Evolutionary conservation across 2,329 filamentous ascomycete genomes (phyloP).

Genomic region (Apiospora malaysiana): DNA sequence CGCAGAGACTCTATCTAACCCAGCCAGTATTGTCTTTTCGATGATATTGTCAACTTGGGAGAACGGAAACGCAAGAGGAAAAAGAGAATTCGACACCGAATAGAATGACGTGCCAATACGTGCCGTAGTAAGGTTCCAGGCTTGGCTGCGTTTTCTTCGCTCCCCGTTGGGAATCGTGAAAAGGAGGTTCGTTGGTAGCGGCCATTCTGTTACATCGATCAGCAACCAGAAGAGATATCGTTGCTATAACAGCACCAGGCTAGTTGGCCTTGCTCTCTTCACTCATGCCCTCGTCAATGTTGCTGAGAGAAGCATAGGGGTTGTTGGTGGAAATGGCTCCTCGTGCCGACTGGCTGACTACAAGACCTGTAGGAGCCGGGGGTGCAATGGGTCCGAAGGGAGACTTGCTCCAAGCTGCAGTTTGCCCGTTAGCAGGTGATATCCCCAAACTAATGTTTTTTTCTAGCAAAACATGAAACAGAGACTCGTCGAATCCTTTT

Average conservation of each 20-base stretch:
- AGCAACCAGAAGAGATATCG: background rate
- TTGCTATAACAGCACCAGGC: background rate
- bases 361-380: conserved; percentile 24
- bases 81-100: too few species aligned
- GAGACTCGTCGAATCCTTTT: background rate
- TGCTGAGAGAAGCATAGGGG: conserved; percentile 36
- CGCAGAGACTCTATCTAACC: background rate
- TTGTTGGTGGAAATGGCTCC: conserved; percentile 28
- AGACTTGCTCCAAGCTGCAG: conserved; percentile 33
- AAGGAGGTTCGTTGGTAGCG: background rate
- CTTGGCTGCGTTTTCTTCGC: background rate
- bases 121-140: background rate
- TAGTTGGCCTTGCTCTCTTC: background rate
- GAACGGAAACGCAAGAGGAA: background rate
- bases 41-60: background rate
- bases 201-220: background rate
- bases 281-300: conserved; percentile 28
- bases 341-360: background rate
- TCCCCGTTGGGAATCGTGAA: background rate
- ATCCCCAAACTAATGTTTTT: background rate
- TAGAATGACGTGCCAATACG: too few species aligned
- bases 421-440: background rate
- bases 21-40: conserved; percentile 3
- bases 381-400: conserved; percentile 41
- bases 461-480: background rate